These are phyloP conservation scores for Heterobasidion occidentale DNA, from an alignment of 1,284 basidiomycete species.

Conservation along the genomic window DNA sequence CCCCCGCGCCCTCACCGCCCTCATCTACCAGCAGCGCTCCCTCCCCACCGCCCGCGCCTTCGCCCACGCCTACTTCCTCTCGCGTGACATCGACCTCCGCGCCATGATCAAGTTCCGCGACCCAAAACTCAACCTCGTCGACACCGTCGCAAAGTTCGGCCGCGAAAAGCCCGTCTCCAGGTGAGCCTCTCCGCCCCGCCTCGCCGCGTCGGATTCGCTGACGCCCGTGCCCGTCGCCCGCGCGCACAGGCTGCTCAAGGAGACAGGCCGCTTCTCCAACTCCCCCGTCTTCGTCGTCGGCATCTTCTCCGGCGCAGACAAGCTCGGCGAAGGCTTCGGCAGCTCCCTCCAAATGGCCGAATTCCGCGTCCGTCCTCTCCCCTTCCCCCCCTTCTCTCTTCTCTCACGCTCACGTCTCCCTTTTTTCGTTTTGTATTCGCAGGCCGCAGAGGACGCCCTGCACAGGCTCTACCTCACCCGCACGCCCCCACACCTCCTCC, in stretches of 20 bases:
- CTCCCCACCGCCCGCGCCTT: conserved; percentile 76
- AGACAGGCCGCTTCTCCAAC: conserved; percentile 85
- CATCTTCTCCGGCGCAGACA: conserved; percentile 81
- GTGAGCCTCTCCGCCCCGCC: conserved; percentile 27
- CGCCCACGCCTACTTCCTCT: conserved; percentile 80
- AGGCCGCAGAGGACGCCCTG: conserved; percentile 83
- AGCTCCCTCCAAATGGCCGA: conserved; percentile 94
- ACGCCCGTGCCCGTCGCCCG: neutral
- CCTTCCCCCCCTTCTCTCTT: neutral
- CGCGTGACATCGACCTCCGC: conserved; percentile 75
- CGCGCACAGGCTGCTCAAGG: conserved; percentile 68
- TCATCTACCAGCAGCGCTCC: conserved; percentile 74
- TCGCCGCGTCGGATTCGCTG: neutral
- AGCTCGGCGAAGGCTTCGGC: conserved; percentile 94
- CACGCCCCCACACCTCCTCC: conserved; percentile 56
- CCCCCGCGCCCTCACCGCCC: conserved; percentile 67
- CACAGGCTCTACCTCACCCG: conserved; percentile 75
- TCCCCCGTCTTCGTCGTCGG: conserved; percentile 92
- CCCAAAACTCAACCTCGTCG: conserved; percentile 73
- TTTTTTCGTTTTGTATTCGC: neutral
- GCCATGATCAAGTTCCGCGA: conserved; percentile 86
- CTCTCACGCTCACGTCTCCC: neutral
- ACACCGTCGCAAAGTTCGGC: conserved; percentile 72
- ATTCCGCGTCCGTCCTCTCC: conserved; percentile 59
- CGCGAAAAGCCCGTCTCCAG: conserved; percentile 70